These are phyloP conservation scores for Talaromyces albobiverticillius DNA, from an alignment of 2,329 filamentous ascomycete species.

Conservation along the genomic window DNA sequence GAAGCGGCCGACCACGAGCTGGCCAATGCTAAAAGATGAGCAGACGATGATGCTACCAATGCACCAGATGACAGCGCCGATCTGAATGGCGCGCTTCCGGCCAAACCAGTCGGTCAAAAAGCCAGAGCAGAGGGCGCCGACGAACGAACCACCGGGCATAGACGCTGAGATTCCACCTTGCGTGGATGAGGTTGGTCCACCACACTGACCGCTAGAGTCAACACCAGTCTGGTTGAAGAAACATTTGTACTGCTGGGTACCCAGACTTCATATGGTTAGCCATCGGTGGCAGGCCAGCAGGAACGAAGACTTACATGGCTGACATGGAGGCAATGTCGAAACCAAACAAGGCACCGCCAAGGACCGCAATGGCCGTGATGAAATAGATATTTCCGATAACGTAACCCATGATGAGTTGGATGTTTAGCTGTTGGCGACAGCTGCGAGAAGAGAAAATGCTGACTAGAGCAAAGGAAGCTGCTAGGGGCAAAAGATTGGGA, in stretches of 20 bases:
- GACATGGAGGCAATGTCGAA: conserved; percentile 78
- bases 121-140: conserved; percentile 56
- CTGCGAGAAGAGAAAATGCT: too few species aligned
- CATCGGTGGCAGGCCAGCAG: background rate
- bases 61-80: conserved; percentile 50
- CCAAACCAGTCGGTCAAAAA: conserved; percentile 56
- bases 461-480: too few species aligned
- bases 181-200: conserved; percentile 49
- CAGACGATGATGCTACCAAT: conserved; percentile 56
- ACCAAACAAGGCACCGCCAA: conserved; percentile 69
- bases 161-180: conserved; percentile 70
- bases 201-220: conserved; percentile 31
- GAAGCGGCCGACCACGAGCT: conserved; percentile 63
- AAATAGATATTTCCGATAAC: conserved; percentile 56
- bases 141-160: conserved; percentile 70
- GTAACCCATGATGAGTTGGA: conserved; percentile 22
- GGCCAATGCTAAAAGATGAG: conserved; percentile 54
- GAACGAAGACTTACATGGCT: conserved; percentile 42
- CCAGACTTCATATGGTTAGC: background rate
- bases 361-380: conserved; percentile 57
- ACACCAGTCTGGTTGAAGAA: conserved; percentile 50
- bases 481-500: too few species aligned
- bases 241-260: background rate
- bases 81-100: conserved; percentile 50
- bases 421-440: background rate